Percentiles rank a stretch among this genome's conserved stretches.
phyloP scores from a whole-genome alignment of 163 green algal species.

The Trebouxia gelatinosa region DNA sequence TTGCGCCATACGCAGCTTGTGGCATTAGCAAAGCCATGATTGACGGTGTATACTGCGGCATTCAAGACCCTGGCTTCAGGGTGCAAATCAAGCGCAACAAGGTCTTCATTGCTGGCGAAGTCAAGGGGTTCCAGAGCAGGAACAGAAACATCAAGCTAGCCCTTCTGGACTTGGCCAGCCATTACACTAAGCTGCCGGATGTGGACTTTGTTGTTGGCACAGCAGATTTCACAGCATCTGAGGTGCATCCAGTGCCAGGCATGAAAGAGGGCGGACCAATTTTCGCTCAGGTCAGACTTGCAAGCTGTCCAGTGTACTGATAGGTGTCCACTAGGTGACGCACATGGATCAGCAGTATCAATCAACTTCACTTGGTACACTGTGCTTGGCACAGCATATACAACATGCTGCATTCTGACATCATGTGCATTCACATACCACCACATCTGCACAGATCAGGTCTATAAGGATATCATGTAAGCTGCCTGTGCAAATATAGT shows the following conservation, averaged over 20 bases:
- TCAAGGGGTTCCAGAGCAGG: constrained; percentile 16
- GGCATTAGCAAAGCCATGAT: constrained; percentile 15
- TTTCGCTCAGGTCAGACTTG: neutral
- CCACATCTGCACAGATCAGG: neutral
- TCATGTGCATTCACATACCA: neutral
- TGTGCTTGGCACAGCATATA: too few species aligned
- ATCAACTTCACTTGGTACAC: too few species aligned
- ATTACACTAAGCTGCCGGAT: neutral
- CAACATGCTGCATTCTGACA: too few species aligned
- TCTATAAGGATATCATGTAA: too few species aligned
- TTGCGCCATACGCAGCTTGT: neutral
- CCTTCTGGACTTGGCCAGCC: neutral
- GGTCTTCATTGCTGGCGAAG: constrained; percentile 14
- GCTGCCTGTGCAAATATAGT: too few species aligned
- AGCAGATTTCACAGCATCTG: constrained; percentile 1
- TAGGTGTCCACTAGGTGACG: too few species aligned
- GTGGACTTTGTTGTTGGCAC: neutral
- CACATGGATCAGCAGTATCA: too few species aligned
- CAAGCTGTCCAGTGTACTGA: too few species aligned
- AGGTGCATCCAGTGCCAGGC: neutral
- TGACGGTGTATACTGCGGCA: neutral
- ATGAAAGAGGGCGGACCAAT: neutral
- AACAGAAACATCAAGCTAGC: constrained; percentile 23
- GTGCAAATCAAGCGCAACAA: constrained; percentile 2
- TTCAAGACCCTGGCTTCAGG: constrained; percentile 10